Evolutionary conservation across 2,329 filamentous ascomycete species (phyloP).

Genomic region (Pseudocercospora crystallina): DNA sequence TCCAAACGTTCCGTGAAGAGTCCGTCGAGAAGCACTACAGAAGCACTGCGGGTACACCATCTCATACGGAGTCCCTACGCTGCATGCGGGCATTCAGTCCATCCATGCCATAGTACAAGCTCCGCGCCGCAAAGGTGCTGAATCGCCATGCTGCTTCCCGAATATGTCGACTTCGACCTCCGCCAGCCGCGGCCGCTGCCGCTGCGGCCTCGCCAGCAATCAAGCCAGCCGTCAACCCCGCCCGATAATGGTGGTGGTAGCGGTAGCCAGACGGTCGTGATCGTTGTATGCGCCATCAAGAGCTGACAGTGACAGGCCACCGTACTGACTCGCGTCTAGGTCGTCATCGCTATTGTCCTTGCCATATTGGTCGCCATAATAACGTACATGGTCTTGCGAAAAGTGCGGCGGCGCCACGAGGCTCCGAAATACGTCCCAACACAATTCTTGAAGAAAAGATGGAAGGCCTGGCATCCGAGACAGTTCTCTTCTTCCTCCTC

Average conservation of each 20-base stretch:
- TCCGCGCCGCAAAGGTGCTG: slow-evolving; percentile 16
- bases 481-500: slow-evolving; percentile 10
- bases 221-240: too few species aligned
- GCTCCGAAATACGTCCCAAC: slow-evolving; percentile 34
- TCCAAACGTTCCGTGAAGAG: too few species aligned
- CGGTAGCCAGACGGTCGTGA: slow-evolving; percentile 11
- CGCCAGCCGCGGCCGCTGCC: background rate
- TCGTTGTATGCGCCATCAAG: slow-evolving; percentile 7
- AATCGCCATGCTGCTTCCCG: slow-evolving; percentile 23
- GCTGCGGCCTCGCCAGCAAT: too few species aligned
- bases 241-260: slow-evolving; percentile 3
- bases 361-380: slow-evolving; percentile 12
- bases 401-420: slow-evolving; percentile 22
- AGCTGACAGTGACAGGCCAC: background rate
- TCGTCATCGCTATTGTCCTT: slow-evolving; percentile 17
- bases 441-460: slow-evolving; percentile 35
- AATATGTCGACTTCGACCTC: background rate
- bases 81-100: too few species aligned
- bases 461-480: slow-evolving; percentile 33
- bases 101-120: slow-evolving; percentile 14
- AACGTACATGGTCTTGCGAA: slow-evolving; percentile 15
- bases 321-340: slow-evolving; percentile 11
- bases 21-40: too few species aligned
- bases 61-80: too few species aligned
- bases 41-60: too few species aligned